phyloP scores from a whole-genome alignment of 2,329 filamentous ascomycete species.

The Falciphora oryzae region DNA sequence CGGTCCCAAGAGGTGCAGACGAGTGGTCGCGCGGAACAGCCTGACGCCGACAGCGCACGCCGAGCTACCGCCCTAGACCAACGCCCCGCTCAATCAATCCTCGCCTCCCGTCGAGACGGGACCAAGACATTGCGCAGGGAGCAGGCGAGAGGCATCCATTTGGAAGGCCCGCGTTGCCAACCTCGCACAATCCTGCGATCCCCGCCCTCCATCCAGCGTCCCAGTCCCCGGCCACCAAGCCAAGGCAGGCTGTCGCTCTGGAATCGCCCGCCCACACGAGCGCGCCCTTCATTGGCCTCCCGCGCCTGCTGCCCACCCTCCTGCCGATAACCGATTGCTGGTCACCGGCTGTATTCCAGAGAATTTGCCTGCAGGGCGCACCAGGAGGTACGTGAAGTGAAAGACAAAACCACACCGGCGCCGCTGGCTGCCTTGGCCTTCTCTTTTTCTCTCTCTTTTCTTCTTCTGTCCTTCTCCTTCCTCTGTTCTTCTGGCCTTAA shows the following conservation, averaged over 20 bases:
- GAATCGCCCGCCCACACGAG: background rate
- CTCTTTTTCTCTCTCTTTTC: background rate
- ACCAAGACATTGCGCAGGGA: background rate
- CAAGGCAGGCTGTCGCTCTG: background rate
- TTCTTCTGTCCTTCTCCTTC: background rate
- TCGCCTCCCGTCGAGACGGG: background rate
- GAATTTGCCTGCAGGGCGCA: background rate
- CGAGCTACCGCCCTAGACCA: background rate
- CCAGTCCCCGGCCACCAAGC: background rate
- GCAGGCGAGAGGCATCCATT: background rate
- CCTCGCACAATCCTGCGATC: background rate
- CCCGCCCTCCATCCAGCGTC: background rate
- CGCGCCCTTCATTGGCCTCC: background rate
- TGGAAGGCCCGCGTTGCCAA: background rate
- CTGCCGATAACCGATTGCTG: background rate
- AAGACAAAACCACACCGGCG: background rate
- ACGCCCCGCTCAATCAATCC: background rate
- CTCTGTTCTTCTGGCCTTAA: too few species aligned
- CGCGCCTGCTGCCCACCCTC: background rate
- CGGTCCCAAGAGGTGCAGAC: background rate
- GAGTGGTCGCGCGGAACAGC: background rate
- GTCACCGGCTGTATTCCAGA: background rate
- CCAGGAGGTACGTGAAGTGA: background rate
- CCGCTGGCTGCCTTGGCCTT: background rate
- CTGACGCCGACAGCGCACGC: background rate